Conservation (phyloP, 1,139 yeast species). For the Lodderomyces orthopsilosis region DNA sequence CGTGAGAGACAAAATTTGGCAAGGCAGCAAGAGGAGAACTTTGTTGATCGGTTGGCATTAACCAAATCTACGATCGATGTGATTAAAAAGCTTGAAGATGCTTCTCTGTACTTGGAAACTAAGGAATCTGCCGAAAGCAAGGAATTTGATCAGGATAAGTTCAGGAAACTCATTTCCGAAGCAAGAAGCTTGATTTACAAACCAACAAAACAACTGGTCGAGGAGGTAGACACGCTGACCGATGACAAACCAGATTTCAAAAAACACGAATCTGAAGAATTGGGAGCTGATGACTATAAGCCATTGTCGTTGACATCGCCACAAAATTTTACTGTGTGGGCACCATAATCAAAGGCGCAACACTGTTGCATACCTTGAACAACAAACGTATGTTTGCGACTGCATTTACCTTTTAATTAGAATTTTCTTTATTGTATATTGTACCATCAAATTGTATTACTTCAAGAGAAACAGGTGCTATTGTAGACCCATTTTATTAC, state of each 20-base stretch:
- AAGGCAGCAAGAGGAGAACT: constrained; percentile 76
- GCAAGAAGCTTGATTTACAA: constrained; percentile 50
- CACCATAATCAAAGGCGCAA: constrained; percentile 33
- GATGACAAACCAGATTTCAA: neutral
- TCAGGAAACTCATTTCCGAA: constrained; percentile 35
- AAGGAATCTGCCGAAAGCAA: constrained; percentile 5
- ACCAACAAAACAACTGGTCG: constrained; percentile 43
- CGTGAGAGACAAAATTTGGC: constrained; percentile 72
- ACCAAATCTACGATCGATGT: constrained; percentile 58
- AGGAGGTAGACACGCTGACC: constrained; percentile 6
- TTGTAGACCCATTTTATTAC: no score
- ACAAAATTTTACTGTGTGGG: constrained; percentile 87
- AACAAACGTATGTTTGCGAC: neutral
- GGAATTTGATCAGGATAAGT: constrained; percentile 2
- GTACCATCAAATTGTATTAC: neutral
- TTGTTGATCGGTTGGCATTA: constrained; percentile 73
- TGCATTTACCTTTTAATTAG: neutral
- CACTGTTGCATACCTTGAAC: neutral
- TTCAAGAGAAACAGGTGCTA: no score
- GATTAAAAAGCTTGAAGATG: constrained; percentile 48
- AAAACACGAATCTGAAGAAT: neutral
- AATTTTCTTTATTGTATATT: neutral
- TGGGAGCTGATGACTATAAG: constrained; percentile 41
- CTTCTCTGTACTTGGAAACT: constrained; percentile 32
- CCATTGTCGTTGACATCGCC: constrained; percentile 84